Conservation (phyloP, 768 basidiomycete genomes). For the Suillus subaureus region DNA sequence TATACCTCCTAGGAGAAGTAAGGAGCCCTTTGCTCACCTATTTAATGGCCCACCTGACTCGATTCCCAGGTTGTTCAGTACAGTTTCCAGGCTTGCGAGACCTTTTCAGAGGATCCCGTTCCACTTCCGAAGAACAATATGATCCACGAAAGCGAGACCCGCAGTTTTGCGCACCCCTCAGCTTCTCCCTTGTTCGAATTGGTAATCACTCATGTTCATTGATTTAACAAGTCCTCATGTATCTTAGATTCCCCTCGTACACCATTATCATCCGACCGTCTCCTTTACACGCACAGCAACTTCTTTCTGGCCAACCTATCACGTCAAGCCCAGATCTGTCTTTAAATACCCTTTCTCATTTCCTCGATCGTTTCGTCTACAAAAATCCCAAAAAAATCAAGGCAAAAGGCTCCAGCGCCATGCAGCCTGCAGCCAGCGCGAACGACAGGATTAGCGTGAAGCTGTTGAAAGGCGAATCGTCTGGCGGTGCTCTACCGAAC, state of each 20-base stretch:
- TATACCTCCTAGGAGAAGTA: conserved; percentile 89
- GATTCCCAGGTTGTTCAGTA: conserved; percentile 49
- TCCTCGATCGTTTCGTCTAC: conserved; percentile 96
- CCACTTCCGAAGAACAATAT: conserved; percentile 45
- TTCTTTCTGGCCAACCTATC: conserved; percentile 70
- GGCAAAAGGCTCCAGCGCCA: conserved; percentile 81
- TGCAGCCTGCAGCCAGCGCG: conserved; percentile 87
- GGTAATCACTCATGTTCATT: conserved; percentile 46
- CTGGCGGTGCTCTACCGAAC: conserved; percentile 59
- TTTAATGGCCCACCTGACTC: neutral
- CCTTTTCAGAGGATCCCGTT: conserved; percentile 42
- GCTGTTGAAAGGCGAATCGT: conserved; percentile 63
- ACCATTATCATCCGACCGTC: conserved; percentile 91
- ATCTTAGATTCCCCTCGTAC: conserved; percentile 70
- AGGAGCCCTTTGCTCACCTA: conserved; percentile 22
- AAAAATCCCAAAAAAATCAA: conserved; percentile 86
- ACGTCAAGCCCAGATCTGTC: conserved; percentile 87
- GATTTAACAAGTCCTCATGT: neutral
- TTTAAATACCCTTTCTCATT: conserved; percentile 90
- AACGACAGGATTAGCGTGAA: conserved; percentile 70
- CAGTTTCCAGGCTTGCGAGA: conserved; percentile 47
- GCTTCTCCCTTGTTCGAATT: conserved; percentile 88
- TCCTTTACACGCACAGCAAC: conserved; percentile 83
- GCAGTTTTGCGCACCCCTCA: conserved; percentile 78
- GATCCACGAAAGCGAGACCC: conserved; percentile 93